These are phyloP conservation scores for Trichoderma parareesei DNA, from an alignment of 495 filamentous ascomycete genomes.

Conservation along the genomic window DNA sequence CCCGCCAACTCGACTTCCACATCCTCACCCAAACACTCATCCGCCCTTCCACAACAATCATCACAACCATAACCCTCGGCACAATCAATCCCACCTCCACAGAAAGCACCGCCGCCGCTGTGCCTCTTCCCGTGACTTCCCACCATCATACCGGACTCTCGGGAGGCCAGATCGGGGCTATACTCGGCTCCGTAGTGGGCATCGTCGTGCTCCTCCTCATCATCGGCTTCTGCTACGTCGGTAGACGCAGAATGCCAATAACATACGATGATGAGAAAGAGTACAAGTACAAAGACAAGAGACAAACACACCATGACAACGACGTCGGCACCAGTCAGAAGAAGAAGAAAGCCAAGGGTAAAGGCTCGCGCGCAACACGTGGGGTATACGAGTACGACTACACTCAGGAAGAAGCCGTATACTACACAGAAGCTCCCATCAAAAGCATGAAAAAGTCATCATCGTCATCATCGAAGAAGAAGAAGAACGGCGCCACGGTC, in stretches of 20 bases:
- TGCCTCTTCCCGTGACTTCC: not conserved
- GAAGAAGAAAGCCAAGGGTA: not conserved
- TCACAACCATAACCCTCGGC: constrained; percentile 3
- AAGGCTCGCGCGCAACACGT: not conserved
- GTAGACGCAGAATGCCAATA: not conserved
- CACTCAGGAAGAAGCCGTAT: not conserved
- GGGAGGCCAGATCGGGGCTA: not conserved
- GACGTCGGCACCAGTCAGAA: too few relatives aligned
- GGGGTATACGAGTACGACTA: not conserved
- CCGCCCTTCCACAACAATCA: not conserved
- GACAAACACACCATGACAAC: too few relatives aligned
- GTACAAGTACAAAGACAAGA: not conserved
- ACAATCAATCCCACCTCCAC: not conserved
- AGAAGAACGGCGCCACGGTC: not conserved
- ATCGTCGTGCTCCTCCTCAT: constrained; percentile 1
- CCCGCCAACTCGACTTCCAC: not conserved
- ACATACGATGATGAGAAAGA: not conserved
- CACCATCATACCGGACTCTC: constrained; percentile 5
- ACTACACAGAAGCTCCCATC: not conserved
- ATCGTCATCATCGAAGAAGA: too few relatives aligned
- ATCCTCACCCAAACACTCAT: constrained; percentile 1
- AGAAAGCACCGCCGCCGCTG: not conserved
- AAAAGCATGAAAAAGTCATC: not conserved
- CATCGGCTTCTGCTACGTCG: constrained; percentile 7
- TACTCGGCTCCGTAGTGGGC: constrained; percentile 10